These are phyloP conservation scores for Ogataea glucozyma DNA, from an alignment of 805 yeast species.

Conservation along the genomic window DNA sequence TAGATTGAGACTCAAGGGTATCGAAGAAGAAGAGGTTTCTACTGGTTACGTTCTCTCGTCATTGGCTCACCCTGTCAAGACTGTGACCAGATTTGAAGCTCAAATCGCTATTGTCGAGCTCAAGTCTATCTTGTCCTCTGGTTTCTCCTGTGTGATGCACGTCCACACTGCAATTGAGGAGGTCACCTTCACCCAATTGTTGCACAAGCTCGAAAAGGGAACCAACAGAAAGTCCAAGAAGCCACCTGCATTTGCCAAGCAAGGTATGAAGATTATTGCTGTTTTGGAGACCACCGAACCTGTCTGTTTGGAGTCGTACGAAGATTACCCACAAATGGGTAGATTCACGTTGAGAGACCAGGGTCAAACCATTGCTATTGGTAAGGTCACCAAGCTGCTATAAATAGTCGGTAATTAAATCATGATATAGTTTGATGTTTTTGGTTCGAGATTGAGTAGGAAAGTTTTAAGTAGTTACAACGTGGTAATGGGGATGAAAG, in stretches of 20 bases:
- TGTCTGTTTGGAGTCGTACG: conserved; percentile 90
- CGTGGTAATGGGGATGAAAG: no score
- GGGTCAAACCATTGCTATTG: conserved; percentile 97
- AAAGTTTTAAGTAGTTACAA: no score
- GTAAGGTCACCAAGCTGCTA: conserved; percentile 89
- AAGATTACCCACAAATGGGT: conserved; percentile 93
- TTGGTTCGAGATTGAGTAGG: not conserved
- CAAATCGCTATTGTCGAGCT: conserved; percentile 96
- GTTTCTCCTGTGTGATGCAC: conserved; percentile 98
- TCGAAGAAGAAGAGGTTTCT: conserved; percentile 94
- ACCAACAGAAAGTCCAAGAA: conserved; percentile 95
- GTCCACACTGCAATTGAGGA: conserved; percentile 98
- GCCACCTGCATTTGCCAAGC: conserved; percentile 97
- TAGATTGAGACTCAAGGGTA: conserved; percentile 86
- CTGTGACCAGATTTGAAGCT: conserved; percentile 89
- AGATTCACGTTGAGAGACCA: conserved; percentile 98
- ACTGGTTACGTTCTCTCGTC: conserved; percentile 92
- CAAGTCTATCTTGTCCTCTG: conserved; percentile 90
- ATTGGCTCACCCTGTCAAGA: conserved; percentile 81
- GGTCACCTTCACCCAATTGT: conserved; percentile 74
- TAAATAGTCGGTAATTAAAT: conserved; percentile 32
- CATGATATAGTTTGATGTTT: not conserved
- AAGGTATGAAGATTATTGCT: conserved; percentile 98
- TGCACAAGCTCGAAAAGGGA: conserved; percentile 94
- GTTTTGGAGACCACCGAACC: conserved; percentile 82